These are phyloP conservation scores for Ramularia endophylla DNA, from an alignment of 2,329 filamentous ascomycete species.

Conservation along the genomic window DNA sequence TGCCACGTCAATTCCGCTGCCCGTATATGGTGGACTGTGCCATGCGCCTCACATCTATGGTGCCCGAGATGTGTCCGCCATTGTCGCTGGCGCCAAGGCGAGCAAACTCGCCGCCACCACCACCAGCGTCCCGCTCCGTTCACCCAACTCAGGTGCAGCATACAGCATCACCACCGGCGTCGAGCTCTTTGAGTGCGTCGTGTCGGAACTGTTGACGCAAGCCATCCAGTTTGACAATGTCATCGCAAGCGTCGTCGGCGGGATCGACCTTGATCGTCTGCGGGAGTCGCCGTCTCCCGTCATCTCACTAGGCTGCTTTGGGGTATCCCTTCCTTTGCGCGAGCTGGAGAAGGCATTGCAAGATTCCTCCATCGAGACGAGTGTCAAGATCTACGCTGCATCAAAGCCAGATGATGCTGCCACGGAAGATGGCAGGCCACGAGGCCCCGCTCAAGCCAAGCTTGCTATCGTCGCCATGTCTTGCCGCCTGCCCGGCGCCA, in stretches of 20 bases:
- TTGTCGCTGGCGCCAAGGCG: too few species aligned
- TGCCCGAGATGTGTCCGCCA: conserved; percentile 28
- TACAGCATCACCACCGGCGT: conserved; percentile 30
- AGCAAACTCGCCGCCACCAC: too few species aligned
- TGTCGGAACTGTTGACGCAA: conserved; percentile 22
- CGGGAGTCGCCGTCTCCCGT: too few species aligned
- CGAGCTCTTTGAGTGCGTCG: conserved; percentile 17
- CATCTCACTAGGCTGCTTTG: too few species aligned
- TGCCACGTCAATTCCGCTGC: conserved; percentile 19
- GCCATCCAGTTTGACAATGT: conserved; percentile 26
- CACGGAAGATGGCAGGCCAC: too few species aligned
- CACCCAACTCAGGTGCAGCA: too few species aligned
- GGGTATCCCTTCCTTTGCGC: too few species aligned
- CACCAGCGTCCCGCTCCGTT: too few species aligned
- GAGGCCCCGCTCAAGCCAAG: neutral
- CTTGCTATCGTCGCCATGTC: conserved; percentile 15
- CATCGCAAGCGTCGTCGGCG: conserved; percentile 19
- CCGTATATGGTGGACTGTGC: conserved; percentile 26
- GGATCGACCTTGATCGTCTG: neutral
- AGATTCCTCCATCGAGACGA: too few species aligned
- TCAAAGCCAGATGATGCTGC: too few species aligned
- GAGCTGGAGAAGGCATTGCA: too few species aligned
- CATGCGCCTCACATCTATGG: conserved; percentile 28
- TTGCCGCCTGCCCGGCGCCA: conserved; percentile 7
- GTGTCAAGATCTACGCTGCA: too few species aligned